Evolutionary conservation across 371 early-diverging fungal genomes (phyloP).

Genomic region (Mucor velutinosus): DNA sequence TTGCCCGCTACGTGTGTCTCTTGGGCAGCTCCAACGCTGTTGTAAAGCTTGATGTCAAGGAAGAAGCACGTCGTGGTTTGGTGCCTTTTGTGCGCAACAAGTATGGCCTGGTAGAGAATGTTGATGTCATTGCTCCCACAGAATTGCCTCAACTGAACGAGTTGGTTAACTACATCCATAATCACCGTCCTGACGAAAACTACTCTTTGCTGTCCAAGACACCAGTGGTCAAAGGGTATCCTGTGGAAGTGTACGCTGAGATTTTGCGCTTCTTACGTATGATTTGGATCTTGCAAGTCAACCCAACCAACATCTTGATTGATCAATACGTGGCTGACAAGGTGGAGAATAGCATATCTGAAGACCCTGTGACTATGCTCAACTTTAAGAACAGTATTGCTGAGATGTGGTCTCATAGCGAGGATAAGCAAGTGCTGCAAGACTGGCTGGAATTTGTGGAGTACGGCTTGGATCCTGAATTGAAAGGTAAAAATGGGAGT

Average conservation of each 20-base stretch:
- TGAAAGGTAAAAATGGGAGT: slow-evolving; percentile 35
- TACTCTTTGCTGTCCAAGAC: slow-evolving; percentile 40
- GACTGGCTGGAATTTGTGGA: slow-evolving; percentile 61
- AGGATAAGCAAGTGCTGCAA: slow-evolving; percentile 46
- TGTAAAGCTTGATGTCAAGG: slow-evolving; percentile 74
- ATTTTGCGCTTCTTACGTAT: slow-evolving; percentile 59
- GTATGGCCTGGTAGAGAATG: slow-evolving; percentile 26
- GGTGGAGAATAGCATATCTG: slow-evolving; percentile 56
- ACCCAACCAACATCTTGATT: slow-evolving; percentile 49
- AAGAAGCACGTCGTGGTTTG: slow-evolving; percentile 67
- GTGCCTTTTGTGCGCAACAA: slow-evolving; percentile 42
- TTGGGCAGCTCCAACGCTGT: slow-evolving; percentile 65
- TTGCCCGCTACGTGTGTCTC: slow-evolving; percentile 77
- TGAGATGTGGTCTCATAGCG: slow-evolving; percentile 44
- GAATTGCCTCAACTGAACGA: slow-evolving; percentile 54
- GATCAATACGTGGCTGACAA: slow-evolving; percentile 58
- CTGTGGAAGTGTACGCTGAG: slow-evolving; percentile 61
- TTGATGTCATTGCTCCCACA: slow-evolving; percentile 35
- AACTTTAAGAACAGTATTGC: slow-evolving; percentile 42
- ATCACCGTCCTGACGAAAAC: slow-evolving; percentile 36
- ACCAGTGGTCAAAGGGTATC: slow-evolving; percentile 49
- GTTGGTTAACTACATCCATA: slow-evolving; percentile 44
- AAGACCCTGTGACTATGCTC: slow-evolving; percentile 44
- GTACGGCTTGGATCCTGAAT: slow-evolving; percentile 44
- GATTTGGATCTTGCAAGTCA: slow-evolving; percentile 58